Conservation (phyloP, 345 rosid genomes). For the Dipteronia dyeriana region DNA sequence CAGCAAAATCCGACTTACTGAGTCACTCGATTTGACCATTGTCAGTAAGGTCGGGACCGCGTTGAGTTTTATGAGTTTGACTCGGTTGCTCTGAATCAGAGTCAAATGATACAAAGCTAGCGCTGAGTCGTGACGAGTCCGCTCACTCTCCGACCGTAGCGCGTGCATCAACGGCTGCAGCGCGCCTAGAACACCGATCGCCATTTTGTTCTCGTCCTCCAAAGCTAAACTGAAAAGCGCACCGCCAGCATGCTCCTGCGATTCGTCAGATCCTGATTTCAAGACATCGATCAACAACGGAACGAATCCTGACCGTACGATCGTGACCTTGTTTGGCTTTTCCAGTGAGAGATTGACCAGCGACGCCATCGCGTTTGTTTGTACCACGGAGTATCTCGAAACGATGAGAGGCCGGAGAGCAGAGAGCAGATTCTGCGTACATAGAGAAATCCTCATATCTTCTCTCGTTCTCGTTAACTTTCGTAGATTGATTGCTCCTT, state of each 20-base stretch:
- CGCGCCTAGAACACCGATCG: constrained; percentile 83
- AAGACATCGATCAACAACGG: constrained; percentile 63
- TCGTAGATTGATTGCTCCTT: constrained; percentile 55
- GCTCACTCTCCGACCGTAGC: constrained; percentile 61
- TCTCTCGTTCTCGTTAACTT: constrained; percentile 60
- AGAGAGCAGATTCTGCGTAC: constrained; percentile 52
- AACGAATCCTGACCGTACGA: constrained; percentile 73
- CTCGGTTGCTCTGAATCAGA: constrained; percentile 58
- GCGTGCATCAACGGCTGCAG: constrained; percentile 71
- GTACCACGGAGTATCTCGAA: constrained; percentile 64
- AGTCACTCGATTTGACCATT: constrained; percentile 50
- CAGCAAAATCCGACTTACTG: constrained; percentile 50
- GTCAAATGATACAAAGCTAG: constrained; percentile 78
- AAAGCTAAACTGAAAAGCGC: constrained; percentile 79
- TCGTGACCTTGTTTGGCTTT: constrained; percentile 61
- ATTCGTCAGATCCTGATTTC: constrained; percentile 64
- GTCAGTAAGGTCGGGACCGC: constrained; percentile 62
- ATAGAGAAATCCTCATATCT: constrained; percentile 50
- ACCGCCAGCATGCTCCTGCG: constrained; percentile 81
- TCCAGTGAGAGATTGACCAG: constrained; percentile 74
- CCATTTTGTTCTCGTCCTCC: constrained; percentile 80
- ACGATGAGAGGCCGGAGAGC: constrained; percentile 49
- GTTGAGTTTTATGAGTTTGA: constrained; percentile 62
- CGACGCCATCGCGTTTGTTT: constrained; percentile 71
- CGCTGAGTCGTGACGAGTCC: constrained; percentile 65